Percentiles rank a stretch among this genome's conserved stretches.
These are phyloP conservation scores for Magnaporthiopsis rhizophila DNA, from an alignment of 2,329 filamentous ascomycete species.

Conservation along the genomic window DNA sequence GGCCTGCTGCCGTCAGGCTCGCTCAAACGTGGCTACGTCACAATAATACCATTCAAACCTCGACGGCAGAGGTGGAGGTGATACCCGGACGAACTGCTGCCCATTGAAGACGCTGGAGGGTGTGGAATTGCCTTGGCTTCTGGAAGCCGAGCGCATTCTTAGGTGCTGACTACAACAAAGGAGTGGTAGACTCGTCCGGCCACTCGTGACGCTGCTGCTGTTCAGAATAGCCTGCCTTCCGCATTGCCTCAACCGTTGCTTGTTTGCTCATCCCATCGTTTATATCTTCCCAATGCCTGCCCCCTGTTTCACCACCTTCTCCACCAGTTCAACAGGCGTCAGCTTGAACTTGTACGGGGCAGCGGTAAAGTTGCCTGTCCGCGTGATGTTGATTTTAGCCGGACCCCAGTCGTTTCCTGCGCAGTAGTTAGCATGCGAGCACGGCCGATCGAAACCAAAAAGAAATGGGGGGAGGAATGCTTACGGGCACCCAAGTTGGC, in stretches of 20 bases:
- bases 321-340: slow-evolving; percentile 35
- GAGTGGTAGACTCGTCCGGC: no score
- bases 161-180: no score
- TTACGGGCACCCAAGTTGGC: slow-evolving; percentile 44
- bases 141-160: no score
- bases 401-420: slow-evolving; percentile 39
- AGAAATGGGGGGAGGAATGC: slow-evolving; percentile 15
- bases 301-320: slow-evolving; percentile 31
- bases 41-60: no score
- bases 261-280: neutral
- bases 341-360: slow-evolving; percentile 41
- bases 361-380: slow-evolving; percentile 38
- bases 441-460: neutral
- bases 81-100: no score
- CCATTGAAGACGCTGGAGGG: no score
- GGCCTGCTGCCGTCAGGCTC: no score
- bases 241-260: neutral
- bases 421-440: neutral
- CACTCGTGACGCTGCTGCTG: no score
- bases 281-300: slow-evolving; percentile 37
- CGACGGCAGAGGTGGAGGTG: no score
- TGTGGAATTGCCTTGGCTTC: no score
- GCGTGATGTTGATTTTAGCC: slow-evolving; percentile 42
- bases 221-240: no score
- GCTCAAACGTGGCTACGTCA: no score